A percentile compares a stretch with the other conserved stretches of the same genome.
phyloP scores from a whole-genome alignment of 1,284 basidiomycete genomes.

The Volvariella volvacea region DNA sequence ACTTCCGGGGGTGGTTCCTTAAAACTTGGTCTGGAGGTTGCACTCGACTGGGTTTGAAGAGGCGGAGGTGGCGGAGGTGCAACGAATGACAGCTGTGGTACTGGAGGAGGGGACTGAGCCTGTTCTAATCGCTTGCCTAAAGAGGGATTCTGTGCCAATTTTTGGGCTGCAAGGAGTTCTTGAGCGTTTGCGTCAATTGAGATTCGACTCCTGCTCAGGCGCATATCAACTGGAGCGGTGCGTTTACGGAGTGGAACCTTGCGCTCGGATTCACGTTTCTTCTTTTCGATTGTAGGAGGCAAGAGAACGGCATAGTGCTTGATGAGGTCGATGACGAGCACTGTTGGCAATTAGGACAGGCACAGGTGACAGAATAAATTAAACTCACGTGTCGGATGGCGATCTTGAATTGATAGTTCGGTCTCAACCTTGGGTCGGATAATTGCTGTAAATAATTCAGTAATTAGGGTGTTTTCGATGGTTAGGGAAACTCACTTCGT shows the following conservation, averaged over 20 bases:
- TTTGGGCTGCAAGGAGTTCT: slow-evolving; percentile 75
- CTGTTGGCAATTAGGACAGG: slow-evolving; percentile 21
- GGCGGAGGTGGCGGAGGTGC: slow-evolving; percentile 25
- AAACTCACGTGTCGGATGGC: slow-evolving; percentile 66
- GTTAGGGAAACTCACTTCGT: slow-evolving; percentile 50
- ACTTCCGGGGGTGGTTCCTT: slow-evolving; percentile 42
- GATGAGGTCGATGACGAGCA: slow-evolving; percentile 81
- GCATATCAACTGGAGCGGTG: slow-evolving; percentile 85
- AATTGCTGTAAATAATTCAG: slow-evolving; percentile 43
- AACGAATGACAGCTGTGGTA: slow-evolving; percentile 20
- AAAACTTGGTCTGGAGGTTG: slow-evolving; percentile 43
- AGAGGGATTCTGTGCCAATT: slow-evolving; percentile 51
- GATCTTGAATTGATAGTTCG: slow-evolving; percentile 79
- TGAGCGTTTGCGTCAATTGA: slow-evolving; percentile 73
- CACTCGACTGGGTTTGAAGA: slow-evolving; percentile 17
- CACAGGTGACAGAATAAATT: background rate
- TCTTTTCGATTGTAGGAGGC: slow-evolving; percentile 75
- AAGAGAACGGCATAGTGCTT: slow-evolving; percentile 72
- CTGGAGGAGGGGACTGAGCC: slow-evolving; percentile 30
- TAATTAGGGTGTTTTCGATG: slow-evolving; percentile 4
- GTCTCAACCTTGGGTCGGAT: slow-evolving; percentile 80
- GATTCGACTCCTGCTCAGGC: slow-evolving; percentile 65
- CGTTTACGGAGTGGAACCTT: slow-evolving; percentile 79
- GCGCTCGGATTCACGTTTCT: slow-evolving; percentile 81
- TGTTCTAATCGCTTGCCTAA: slow-evolving; percentile 21